Base-by-base conservation (phyloP, 306 rosid genomes). In the Malus sieversii region DNA sequence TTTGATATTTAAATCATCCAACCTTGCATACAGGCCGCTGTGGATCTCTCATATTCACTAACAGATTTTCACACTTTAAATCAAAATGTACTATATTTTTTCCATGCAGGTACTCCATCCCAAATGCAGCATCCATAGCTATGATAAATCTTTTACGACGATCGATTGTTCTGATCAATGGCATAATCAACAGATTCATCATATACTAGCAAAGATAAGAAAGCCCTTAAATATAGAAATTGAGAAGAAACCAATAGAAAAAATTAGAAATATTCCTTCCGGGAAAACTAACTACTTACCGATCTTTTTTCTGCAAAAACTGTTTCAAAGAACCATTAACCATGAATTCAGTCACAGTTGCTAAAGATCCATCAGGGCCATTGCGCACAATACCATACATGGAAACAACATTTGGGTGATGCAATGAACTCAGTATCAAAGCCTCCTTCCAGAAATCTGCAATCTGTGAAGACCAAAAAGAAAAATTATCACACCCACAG, bases 381-480 rank as follows among this genome's bases (percentile, higher is more conserved):
- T 96, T 97, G 45, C 99, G 98, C 45, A 96, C 99, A 83, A 96
- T 96, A 59, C 99, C 99, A 73, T 96, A 96, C 71, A 96, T 90
- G 69, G 99, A 89, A 77, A 96, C 99, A 78, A 96, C 99, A 81
- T 96, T 96, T 75, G 99, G 99, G 85, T 96, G 99, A 80, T 96
- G 99, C 76, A 96, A 83, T 55, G 99, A 96, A 80, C 99, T 88
- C 55, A 96, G 85, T 84, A 89, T 90, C 85, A 89, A 86, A 81
- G 99, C 99, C 85, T 96, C 99, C 84, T 96, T 96, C 99, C 99
- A 96, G 84, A 96, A 96, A 88, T 96, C 99, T 5, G 93, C 92
- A 76, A 96, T 96, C 99, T 96, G 85, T 68, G n/a, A 64, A 16
- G 25, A 23, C 33, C n/a, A 35, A 19, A 25, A 32, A 13, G 32